phyloP scores from a whole-genome alignment of 2,329 filamentous ascomycete species.

The Pseudogymnoascus sp. region DNA sequence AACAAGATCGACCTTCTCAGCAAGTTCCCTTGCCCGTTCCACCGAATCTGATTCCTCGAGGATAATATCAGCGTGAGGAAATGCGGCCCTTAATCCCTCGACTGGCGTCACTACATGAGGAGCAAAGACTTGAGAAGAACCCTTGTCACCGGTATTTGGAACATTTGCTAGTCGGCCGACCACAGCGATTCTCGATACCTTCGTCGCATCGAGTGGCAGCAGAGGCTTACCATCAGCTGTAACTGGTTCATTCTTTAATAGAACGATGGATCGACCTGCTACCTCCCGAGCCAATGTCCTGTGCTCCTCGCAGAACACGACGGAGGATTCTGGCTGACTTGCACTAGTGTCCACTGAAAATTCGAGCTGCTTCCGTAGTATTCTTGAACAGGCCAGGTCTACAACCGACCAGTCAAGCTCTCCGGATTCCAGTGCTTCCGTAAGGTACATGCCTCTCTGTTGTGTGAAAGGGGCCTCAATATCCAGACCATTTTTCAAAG shows the following conservation, averaged over 20 bases:
- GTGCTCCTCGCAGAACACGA: constrained; percentile 13
- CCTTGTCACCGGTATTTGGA: constrained; percentile 15
- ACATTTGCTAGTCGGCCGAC: constrained; percentile 15
- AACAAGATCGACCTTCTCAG: constrained; percentile 13
- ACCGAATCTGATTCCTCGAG: constrained; percentile 13
- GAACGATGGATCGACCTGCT: constrained; percentile 9
- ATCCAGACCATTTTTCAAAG: constrained; percentile 16
- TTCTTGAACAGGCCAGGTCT: constrained; percentile 6
- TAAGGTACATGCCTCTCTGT: constrained; percentile 6
- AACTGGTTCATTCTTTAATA: constrained; percentile 11
- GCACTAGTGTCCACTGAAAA: neutral
- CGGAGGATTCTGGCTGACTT: neutral
- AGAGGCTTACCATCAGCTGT: constrained; percentile 4
- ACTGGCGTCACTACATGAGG: constrained; percentile 15
- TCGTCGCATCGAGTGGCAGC: constrained; percentile 11
- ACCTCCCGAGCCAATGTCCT: constrained; percentile 8
- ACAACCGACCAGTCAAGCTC: constrained; percentile 13
- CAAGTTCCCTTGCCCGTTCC: constrained; percentile 9
- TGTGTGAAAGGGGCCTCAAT: constrained; percentile 17
- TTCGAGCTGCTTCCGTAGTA: constrained; percentile 13
- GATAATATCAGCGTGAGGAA: constrained; percentile 12
- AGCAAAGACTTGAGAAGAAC: constrained; percentile 15
- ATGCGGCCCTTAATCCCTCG: constrained; percentile 14
- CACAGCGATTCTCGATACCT: constrained; percentile 14
- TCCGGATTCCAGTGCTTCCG: constrained; percentile 12